Evolutionary conservation across 345 rosid species (phyloP), one percentile per base, ranked within the genome.

Genomic region (Fremontodendron californicum): DNA sequence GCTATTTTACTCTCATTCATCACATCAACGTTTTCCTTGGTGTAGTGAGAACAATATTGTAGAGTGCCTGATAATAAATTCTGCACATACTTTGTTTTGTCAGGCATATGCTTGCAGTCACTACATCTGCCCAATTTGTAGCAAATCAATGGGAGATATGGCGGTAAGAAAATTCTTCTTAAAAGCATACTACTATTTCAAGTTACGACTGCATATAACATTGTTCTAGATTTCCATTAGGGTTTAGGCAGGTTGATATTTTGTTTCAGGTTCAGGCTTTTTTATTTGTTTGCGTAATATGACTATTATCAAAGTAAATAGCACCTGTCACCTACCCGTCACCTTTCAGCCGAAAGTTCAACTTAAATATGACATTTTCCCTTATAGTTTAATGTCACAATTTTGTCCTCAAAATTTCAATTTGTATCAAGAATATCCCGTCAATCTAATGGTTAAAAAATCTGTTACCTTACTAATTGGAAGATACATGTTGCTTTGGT

Each of bases 141-240:
- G 91, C 90, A 88, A 88, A 78, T 88, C 91, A 4, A 60, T 88
- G 84, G 91, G 91, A 77, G 91, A 88, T 77, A 88, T 88, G 91
- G 86, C 88, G 72, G 91, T 88, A 88, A 79, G 90, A 73, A 46
- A 23, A 57, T 66, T 5, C 10, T 19, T 45, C 43, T 37, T 40
- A 19, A 58, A 49, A 25, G 13, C 55, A 16, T 65, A 42, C 64
- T 48, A 27, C 55, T 54, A 74, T 58, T 52, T 71, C 7, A 54
- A 35, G 62, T 27, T 37, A 39, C 35, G 15, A 1, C 10, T 25
- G 13, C 55, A 25, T 45, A 25, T 25, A 45, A 15, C 33, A 45
- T 43, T 43, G n/a, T 25, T 25, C 31, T 43, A 12, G 37, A 57
- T 25, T 25, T 57, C 18, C 63, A 9, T 25, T 46, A 69, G 12